Evolutionary conservation across 139 green algal genomes (phyloP), one percentile per base, ranked within the genome.

Genomic region (Micractinium conductrix): DNA sequence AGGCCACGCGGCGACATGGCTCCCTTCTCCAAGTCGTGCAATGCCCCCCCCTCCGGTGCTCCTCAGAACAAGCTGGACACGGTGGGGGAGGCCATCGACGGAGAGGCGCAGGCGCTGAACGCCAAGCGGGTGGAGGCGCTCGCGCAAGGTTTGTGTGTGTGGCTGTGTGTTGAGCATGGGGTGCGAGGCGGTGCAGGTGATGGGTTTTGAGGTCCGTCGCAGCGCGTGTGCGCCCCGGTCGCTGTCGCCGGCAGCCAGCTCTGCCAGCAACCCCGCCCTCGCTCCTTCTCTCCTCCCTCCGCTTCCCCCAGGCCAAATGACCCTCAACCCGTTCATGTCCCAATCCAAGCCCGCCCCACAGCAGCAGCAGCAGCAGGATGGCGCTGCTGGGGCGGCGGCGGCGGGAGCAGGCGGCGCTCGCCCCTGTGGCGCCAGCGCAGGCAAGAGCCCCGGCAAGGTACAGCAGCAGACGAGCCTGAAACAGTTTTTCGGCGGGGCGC

Each of bases 51-150:
- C 17, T 35, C 17, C 30, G 30, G 1, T 5, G 60, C 42, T 0
- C 21, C 17, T 37, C 82, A 93, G 82, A 89, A 69, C 87, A 98
- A 98, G 88, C 87, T 98, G 62, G 91, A 92, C 79, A 93, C 89
- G 71, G 89, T 97, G 35, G 94, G 95, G 3, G 89, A 95, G 81
- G 90, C 92, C 68, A 84, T 95, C 71, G 91, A 95, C 62, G 94
- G 91, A 0, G 58, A 86, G 70, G 74, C 83, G 17, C 84, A 90
- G 70, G 74, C 38, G 16, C 70, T 95, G 63, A 50, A 90, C 74
- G 67, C 63, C 0, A 60, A 28, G 26, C 75, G 28, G 4, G 37
- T 45, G 65, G 35, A 58, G n/a, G 76, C 86, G 78, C 78, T 72
- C 8, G 84, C 87, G 30, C 43, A 33, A 33, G 84, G 73, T 72